Evolutionary conservation across 2,329 filamentous ascomycete species (phyloP).

Genomic region (Akanthomyces dipterigenus): DNA sequence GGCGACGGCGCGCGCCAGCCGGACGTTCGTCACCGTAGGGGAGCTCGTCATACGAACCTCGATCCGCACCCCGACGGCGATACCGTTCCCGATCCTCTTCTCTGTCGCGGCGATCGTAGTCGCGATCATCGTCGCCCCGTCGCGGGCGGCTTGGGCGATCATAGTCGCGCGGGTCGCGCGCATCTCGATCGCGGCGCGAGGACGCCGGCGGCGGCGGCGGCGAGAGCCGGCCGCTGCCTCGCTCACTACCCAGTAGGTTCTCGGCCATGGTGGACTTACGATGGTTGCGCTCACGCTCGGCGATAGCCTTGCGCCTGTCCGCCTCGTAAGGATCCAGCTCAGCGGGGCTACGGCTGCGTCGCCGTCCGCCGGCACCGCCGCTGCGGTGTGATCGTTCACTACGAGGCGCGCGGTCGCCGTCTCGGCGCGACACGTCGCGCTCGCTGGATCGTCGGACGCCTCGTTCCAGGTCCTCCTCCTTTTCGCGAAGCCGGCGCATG

Average conservation of each 20-base stretch:
- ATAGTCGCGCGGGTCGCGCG: slow-evolving; percentile 31
- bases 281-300: slow-evolving; percentile 89
- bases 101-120: slow-evolving; percentile 78
- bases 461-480: slow-evolving; percentile 74
- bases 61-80: slow-evolving; percentile 69
- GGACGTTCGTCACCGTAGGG: slow-evolving; percentile 78
- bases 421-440: slow-evolving; percentile 52
- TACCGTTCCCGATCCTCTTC: slow-evolving; percentile 91
- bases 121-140: slow-evolving; percentile 52
- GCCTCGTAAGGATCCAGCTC: slow-evolving; percentile 93
- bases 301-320: slow-evolving; percentile 86
- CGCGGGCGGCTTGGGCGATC: slow-evolving; percentile 47
- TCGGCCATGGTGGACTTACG: slow-evolving; percentile 70
- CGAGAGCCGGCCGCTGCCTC: slow-evolving; percentile 24
- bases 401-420: slow-evolving; percentile 45
- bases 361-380: slow-evolving; percentile 40
- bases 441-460: slow-evolving; percentile 49
- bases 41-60: slow-evolving; percentile 76
- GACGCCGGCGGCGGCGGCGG: slow-evolving; percentile 37
- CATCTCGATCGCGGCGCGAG: slow-evolving; percentile 34
- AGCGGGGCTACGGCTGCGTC: slow-evolving; percentile 71
- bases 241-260: slow-evolving; percentile 40
- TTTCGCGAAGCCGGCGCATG: slow-evolving; percentile 83
- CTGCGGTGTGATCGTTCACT: slow-evolving; percentile 59
- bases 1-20: slow-evolving; percentile 62